Evolutionary conservation across 208 protist genomes (phyloP), one percentile per base, ranked within the genome.

Genomic region (Wallacemonas sp.): DNA sequence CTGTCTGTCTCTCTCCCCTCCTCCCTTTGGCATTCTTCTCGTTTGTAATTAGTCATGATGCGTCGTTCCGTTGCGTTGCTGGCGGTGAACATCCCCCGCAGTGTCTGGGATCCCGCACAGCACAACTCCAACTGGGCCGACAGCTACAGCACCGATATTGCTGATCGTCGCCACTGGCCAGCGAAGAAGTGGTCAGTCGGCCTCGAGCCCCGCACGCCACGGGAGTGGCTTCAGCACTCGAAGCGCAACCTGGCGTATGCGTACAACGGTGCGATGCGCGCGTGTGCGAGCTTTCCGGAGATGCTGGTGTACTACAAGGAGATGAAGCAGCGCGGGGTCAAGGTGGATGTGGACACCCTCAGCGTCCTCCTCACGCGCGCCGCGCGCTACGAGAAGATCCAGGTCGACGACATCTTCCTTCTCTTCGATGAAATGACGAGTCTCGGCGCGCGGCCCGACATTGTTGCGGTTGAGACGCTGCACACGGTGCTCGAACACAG

Each of bases 261-360:
- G 29, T 96, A 96, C 84, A 96, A 96, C 56, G 90, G 86, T n/a
- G 87, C 90, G 2, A 73, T 96, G 67, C 82, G 90, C 0, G 76
- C 86, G n/a, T 94, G 88, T 68, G 52, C 68, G 4, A 84, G 79
- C 2, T 91, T 96, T 56, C 88, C 90, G 0, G 83, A 92, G 72
- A 94, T 94, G 90, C 55, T 94, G 1, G 48, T 79, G n/a, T 90
- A 87, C 70, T 96, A 96, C 73, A 89, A 81, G 63, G 87, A 96
- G 70, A 96, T 96, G 88, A 94, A 93, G 77, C 75, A 85, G 72
- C 90, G 90, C 2, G 87, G 85, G 2, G 90, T 96, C 29, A 91
- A 94, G 77, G 86, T 96, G 55, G 90, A 96, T 65, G 82, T 94
- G 36, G 90, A 96, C 68, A 96, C 90, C 11, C 62, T 94, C 65